Evolutionary conservation across 495 filamentous ascomycete genomes (phyloP).

Genomic region (Cetradonia linearis): DNA sequence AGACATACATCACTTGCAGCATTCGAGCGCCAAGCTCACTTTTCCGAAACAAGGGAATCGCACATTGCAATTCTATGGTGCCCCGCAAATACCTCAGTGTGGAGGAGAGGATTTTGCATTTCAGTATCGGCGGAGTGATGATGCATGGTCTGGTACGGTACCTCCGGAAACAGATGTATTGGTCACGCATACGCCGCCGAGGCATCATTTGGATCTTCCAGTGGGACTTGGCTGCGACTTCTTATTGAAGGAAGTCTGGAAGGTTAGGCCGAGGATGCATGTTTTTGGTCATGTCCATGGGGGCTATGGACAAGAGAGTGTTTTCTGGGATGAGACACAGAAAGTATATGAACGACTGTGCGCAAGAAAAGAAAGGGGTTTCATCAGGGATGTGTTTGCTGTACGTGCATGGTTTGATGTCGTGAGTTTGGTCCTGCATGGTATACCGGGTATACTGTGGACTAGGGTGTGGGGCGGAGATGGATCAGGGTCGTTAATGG

Average conservation of each 20-base stretch:
- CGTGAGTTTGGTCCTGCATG: constrained; percentile 49
- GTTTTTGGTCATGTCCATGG: constrained; percentile 86
- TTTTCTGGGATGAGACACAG: constrained; percentile 74
- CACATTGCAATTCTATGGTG: constrained; percentile 48
- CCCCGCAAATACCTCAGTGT: constrained; percentile 52
- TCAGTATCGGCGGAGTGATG: constrained; percentile 47
- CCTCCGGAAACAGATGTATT: constrained; percentile 71
- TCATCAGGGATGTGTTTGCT: constrained; percentile 45
- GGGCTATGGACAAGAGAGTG: constrained; percentile 48
- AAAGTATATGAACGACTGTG: constrained; percentile 57
- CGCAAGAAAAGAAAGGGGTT: constrained; percentile 37
- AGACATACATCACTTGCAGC: constrained; percentile 54
- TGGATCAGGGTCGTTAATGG: constrained; percentile 46
- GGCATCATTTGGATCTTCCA: constrained; percentile 62
- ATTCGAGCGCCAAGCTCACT: constrained; percentile 42
- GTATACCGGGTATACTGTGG: constrained; percentile 58
- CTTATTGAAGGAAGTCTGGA: constrained; percentile 68
- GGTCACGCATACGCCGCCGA: constrained; percentile 66
- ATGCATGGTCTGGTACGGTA: constrained; percentile 57
- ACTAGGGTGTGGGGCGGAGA: constrained; percentile 58
- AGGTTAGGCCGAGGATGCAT: constrained; percentile 67
- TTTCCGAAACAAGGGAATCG: constrained; percentile 32
- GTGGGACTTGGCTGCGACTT: constrained; percentile 60
- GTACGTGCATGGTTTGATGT: constrained; percentile 52
- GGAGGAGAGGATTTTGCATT: constrained; percentile 56